Evolutionary conservation across 805 yeast species (phyloP).

Genomic region (Hanseniaspora jakobsenii): DNA sequence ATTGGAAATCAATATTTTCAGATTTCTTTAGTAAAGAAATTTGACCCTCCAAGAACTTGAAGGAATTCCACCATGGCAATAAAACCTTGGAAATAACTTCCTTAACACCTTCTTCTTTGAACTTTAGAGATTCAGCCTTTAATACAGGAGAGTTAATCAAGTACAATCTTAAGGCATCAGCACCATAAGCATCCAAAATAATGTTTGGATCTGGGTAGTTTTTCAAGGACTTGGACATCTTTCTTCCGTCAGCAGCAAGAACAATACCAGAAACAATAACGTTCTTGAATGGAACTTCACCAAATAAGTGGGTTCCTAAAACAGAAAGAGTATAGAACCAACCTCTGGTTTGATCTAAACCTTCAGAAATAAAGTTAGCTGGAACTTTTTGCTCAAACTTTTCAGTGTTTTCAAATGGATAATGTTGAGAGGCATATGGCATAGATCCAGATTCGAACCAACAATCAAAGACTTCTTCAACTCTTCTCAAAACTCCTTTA

Average conservation of each 20-base stretch:
- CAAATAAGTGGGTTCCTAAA: slow-evolving; percentile 87
- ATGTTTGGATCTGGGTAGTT: slow-evolving; percentile 91
- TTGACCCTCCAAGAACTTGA: slow-evolving; percentile 91
- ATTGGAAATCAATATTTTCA: slow-evolving; percentile 56
- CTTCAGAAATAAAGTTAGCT: slow-evolving; percentile 95
- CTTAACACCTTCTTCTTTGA: slow-evolving; percentile 97
- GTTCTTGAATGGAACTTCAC: slow-evolving; percentile 85
- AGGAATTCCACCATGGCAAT: slow-evolving; percentile 98
- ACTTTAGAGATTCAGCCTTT: slow-evolving; percentile 90
- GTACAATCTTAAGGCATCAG: slow-evolving; percentile 92
- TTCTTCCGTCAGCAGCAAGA: slow-evolving; percentile 94
- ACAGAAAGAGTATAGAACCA: slow-evolving; percentile 98
- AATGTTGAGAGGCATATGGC: slow-evolving; percentile 96
- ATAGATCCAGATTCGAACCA: slow-evolving; percentile 99
- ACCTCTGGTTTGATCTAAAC: slow-evolving; percentile 98
- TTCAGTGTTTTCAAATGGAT: slow-evolving; percentile 82
- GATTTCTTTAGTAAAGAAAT: slow-evolving; percentile 73
- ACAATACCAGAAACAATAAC: slow-evolving; percentile 95
- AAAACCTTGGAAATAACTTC: slow-evolving; percentile 93
- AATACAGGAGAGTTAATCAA: slow-evolving; percentile 94
- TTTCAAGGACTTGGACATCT: slow-evolving; percentile 96
- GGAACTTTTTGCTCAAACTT: slow-evolving; percentile 69
- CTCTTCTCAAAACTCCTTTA: slow-evolving; percentile 74
- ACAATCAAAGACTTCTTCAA: slow-evolving; percentile 97
- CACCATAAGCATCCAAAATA: slow-evolving; percentile 81